Conservation (phyloP, 495 filamentous ascomycete species). For the Apodospora peruviana region DNA sequence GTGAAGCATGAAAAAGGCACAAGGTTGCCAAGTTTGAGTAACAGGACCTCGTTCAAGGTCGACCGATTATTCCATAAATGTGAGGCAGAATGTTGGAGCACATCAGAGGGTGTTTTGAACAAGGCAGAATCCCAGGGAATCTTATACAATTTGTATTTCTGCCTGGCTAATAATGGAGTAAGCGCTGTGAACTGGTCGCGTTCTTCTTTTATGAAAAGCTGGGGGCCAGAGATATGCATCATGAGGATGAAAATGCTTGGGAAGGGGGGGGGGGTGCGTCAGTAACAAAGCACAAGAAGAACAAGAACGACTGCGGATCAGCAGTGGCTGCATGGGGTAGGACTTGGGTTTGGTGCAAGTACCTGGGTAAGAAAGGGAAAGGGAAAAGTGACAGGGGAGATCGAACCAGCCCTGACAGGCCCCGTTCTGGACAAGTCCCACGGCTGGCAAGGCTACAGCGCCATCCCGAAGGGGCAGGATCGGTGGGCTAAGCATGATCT, state of each 20-base stretch:
- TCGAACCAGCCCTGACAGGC: conserved; percentile 2
- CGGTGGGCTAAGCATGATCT: conserved; percentile 6
- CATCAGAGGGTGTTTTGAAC: conserved; percentile 15
- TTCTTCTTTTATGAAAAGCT: conserved; percentile 17
- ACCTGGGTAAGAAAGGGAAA: conserved; percentile 1
- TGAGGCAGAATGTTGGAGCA: conserved; percentile 21
- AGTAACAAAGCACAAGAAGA: conserved; percentile 10
- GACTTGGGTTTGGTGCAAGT: conserved; percentile 10
- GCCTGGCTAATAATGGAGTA: conserved; percentile 32
- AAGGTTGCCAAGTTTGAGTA: conserved; percentile 1
- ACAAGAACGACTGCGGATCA: conserved; percentile 1
- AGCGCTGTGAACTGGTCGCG: conserved; percentile 13
- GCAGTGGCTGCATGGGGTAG: conserved; percentile 13
- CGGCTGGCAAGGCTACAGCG: conserved; percentile 16
- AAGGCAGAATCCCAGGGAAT: conserved; percentile 25
- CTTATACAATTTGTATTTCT: conserved; percentile 30
- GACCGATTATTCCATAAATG: conserved; percentile 11
- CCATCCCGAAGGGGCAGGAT: conserved; percentile 22
- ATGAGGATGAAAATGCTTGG: conserved; percentile 10
- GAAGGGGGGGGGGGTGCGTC: conserved; percentile 12
- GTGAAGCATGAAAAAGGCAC: conserved; percentile 6
- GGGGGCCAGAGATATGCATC: conserved; percentile 26
- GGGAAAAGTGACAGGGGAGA: too few species aligned
- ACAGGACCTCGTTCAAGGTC: conserved; percentile 4
- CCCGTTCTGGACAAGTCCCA: neutral